phyloP scores from a whole-genome alignment of 768 basidiomycete species.

The Leccinum boreale region DNA sequence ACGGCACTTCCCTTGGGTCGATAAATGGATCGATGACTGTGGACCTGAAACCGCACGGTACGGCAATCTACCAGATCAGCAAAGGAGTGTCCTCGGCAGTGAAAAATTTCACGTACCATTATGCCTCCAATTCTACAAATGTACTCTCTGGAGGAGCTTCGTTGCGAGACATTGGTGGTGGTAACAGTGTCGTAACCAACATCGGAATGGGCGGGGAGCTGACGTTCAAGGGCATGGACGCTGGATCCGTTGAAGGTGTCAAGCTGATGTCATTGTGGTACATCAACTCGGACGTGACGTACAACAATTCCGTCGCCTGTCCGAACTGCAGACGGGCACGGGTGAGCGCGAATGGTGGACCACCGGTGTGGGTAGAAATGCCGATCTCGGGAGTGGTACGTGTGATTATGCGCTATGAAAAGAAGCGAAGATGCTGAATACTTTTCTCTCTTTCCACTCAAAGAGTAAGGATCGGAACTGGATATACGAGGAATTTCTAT shows the following conservation, averaged over 20 bases:
- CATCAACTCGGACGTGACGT: slow-evolving; percentile 8
- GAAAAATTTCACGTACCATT: neutral
- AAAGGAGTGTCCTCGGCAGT: neutral
- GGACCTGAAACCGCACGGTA: slow-evolving; percentile 1
- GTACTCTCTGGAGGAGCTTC: slow-evolving; percentile 1
- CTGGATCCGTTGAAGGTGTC: neutral
- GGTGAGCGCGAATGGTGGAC: slow-evolving; percentile 3
- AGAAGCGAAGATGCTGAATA: neutral
- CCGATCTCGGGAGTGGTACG: slow-evolving; percentile 3
- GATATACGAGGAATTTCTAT: neutral
- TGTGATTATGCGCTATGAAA: neutral
- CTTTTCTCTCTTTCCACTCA: neutral
- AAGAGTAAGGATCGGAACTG: slow-evolving; percentile 2
- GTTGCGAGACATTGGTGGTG: neutral
- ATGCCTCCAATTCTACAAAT: neutral
- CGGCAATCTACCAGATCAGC: slow-evolving; percentile 3
- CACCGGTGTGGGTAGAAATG: slow-evolving; percentile 7
- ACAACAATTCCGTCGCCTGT: slow-evolving; percentile 1
- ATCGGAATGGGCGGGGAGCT: slow-evolving; percentile 4
- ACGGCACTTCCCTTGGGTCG: neutral
- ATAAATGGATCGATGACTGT: neutral
- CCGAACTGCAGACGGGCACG: slow-evolving; percentile 7
- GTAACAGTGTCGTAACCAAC: neutral
- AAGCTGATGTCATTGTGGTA: slow-evolving; percentile 5
- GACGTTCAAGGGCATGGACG: slow-evolving; percentile 7